Evolutionary conservation across 1,284 basidiomycete species (phyloP).

Genomic region (Naganishia sp.): DNA sequence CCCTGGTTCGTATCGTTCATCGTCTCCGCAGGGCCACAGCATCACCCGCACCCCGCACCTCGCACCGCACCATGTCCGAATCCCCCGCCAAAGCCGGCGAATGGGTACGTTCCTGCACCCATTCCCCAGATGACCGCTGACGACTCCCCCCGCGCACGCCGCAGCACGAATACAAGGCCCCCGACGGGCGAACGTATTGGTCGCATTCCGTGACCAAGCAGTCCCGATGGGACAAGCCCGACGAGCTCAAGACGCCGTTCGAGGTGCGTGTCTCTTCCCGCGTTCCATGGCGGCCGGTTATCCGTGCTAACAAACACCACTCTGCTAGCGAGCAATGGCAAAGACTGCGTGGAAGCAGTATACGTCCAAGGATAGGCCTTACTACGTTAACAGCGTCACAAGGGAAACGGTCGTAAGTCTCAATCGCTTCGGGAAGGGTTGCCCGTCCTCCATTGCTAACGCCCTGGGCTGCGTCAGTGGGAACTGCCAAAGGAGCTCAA

Average conservation of each 20-base stretch:
- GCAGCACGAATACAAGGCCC: conserved; percentile 50
- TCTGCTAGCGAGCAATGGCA: conserved; percentile 69
- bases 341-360: conserved; percentile 92
- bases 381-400: conserved; percentile 74
- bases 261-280: conserved; percentile 61
- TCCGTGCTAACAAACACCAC: not conserved
- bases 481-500: conserved; percentile 86
- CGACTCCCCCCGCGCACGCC: too few relatives aligned
- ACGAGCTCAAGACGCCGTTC: conserved; percentile 66
- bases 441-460: not conserved
- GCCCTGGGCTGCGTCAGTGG: conserved; percentile 63
- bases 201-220: conserved; percentile 53
- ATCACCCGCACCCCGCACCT: too few relatives aligned
- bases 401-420: conserved; percentile 50
- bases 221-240: conserved; percentile 56
- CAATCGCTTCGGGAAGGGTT: not conserved
- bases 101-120: too few relatives aligned
- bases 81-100: too few relatives aligned
- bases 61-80: too few relatives aligned
- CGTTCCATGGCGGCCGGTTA: not conserved
- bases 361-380: conserved; percentile 80
- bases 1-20: not conserved
- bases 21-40: not conserved
- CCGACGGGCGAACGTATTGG: conserved; percentile 53
- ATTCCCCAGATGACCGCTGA: too few relatives aligned